Evolutionary conservation across 768 basidiomycete genomes (phyloP).

Genomic region (Mycena albidolilacea): DNA sequence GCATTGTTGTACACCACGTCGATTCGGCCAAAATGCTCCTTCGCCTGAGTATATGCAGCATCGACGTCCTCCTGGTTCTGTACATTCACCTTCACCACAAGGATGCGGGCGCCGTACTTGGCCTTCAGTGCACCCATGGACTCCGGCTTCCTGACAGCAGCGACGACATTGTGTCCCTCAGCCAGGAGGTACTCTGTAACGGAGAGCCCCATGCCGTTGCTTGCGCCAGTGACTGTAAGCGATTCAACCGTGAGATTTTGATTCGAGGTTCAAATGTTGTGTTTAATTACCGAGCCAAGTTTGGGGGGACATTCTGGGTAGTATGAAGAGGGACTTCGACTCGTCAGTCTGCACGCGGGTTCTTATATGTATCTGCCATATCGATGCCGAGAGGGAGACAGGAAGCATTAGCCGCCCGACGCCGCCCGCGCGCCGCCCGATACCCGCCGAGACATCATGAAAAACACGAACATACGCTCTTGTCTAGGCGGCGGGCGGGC

Average conservation of each 20-base stretch:
- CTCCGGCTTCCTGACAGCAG: slow-evolving; percentile 20
- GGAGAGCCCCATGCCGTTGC: slow-evolving; percentile 33
- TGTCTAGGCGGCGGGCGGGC: neutral
- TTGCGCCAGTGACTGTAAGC: slow-evolving; percentile 24
- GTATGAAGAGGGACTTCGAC: too few species aligned
- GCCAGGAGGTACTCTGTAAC: slow-evolving; percentile 20
- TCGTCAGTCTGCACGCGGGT: neutral
- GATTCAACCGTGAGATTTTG: slow-evolving; percentile 15
- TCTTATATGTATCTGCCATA: neutral
- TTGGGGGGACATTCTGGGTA: slow-evolving; percentile 2
- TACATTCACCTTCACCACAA: slow-evolving; percentile 27
- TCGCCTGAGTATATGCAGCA: slow-evolving; percentile 3
- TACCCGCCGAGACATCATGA: too few species aligned
- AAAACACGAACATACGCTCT: too few species aligned
- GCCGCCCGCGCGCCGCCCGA: too few species aligned
- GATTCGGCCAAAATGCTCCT: slow-evolving; percentile 13
- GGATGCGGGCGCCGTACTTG: slow-evolving; percentile 1
- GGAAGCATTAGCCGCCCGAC: neutral
- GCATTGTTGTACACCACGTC: slow-evolving; percentile 34
- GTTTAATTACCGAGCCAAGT: slow-evolving; percentile 22
- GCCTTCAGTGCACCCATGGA: slow-evolving; percentile 16
- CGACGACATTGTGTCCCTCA: slow-evolving; percentile 18
- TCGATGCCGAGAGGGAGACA: neutral
- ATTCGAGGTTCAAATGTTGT: neutral
- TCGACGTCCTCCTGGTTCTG: slow-evolving; percentile 28